A percentile compares a stretch with the other conserved stretches of the same genome.
Evolutionary conservation across 257 asterid species (phyloP).

Genomic region (Echites panduratus): DNA sequence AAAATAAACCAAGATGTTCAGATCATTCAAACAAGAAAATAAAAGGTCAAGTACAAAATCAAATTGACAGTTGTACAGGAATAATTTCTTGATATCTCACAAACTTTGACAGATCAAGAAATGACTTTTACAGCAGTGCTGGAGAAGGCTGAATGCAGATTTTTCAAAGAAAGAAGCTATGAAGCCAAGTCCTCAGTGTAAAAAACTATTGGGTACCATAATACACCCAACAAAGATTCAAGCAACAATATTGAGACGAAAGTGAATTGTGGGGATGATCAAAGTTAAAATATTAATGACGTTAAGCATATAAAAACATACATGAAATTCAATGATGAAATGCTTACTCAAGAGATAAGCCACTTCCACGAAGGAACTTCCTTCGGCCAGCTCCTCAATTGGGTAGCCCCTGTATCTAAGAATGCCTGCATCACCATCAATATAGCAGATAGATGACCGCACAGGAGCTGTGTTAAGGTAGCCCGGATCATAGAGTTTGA

Average conservation of each 20-base stretch:
- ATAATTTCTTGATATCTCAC: too few relatives aligned
- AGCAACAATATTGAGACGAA: neutral
- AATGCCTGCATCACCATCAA: constrained; percentile 96
- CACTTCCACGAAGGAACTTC: constrained; percentile 87
- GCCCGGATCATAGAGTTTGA: constrained; percentile 96
- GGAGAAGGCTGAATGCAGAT: too few relatives aligned
- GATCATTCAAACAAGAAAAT: too few relatives aligned
- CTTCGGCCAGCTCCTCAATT: constrained; percentile 91
- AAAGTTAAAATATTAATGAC: too few relatives aligned
- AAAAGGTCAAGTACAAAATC: too few relatives aligned
- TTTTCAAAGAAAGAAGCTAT: too few relatives aligned
- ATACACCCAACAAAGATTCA: neutral
- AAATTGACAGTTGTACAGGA: too few relatives aligned
- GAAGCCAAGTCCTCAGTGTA: too few relatives aligned
- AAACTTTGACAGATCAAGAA: too few relatives aligned
- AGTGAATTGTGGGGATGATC: neutral
- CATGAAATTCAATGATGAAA: neutral
- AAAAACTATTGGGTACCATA: too few relatives aligned
- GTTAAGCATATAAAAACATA: neutral
- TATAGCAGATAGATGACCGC: constrained; percentile 80
- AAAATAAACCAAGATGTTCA: too few relatives aligned
- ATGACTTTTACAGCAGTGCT: too few relatives aligned
- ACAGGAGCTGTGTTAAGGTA: constrained; percentile 98
- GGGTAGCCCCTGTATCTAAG: constrained; percentile 97
- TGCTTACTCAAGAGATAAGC: constrained; percentile 90